Percentiles rank a stretch among this genome's conserved stretches.
Conservation (phyloP, 768 basidiomycete species). For the Postia placenta region DNA sequence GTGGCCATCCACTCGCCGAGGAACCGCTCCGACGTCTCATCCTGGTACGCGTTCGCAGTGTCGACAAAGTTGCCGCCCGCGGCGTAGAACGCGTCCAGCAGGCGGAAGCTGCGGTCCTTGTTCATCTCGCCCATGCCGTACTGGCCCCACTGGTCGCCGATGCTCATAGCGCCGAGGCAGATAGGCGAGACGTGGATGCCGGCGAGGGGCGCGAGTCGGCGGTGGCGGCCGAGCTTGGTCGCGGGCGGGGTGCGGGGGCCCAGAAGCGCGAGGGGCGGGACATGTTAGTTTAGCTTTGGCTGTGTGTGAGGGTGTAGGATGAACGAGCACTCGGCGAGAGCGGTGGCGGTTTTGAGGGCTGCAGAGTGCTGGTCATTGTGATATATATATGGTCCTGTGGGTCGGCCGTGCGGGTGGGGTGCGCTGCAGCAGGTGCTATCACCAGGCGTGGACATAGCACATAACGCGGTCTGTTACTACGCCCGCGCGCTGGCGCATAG, state of each 20-base stretch:
- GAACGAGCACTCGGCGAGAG: no score
- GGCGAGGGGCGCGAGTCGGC: constrained; percentile 33
- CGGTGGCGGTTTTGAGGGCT: no score
- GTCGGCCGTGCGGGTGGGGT: no score
- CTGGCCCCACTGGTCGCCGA: constrained; percentile 37
- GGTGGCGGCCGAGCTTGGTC: constrained; percentile 28
- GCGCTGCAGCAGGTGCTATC: no score
- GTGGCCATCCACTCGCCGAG: constrained; percentile 46
- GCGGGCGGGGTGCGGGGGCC: constrained; percentile 10
- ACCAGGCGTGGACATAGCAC: no score
- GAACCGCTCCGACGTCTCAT: constrained; percentile 48
- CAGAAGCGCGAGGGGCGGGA: not conserved
- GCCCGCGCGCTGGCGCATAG: no score
- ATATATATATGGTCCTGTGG: no score
- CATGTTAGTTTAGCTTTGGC: no score
- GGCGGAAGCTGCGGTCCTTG: constrained; percentile 36
- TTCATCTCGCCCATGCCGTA: constrained; percentile 35
- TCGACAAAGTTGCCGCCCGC: constrained; percentile 46
- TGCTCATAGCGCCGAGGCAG: constrained; percentile 42
- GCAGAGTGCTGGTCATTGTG: no score
- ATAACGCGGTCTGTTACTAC: no score
- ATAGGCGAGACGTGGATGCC: constrained; percentile 45
- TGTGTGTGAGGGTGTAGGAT: no score
- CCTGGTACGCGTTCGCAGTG: constrained; percentile 45
- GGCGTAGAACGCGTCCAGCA: constrained; percentile 40